Evolutionary conservation across 371 early-diverging fungal genomes (phyloP).

Genomic region (Amoeboaphelidium protococcarum): DNA sequence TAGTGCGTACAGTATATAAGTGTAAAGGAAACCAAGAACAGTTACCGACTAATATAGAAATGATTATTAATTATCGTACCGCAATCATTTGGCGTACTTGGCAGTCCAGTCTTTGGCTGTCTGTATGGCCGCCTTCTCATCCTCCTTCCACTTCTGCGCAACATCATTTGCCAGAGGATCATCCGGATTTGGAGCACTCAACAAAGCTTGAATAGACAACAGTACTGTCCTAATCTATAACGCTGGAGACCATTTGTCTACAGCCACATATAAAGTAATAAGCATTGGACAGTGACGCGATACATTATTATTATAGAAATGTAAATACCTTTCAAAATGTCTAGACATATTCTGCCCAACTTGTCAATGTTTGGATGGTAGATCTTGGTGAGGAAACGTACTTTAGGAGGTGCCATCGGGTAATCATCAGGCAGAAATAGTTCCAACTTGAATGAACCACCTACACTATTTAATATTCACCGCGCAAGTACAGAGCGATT

Average conservation of each 20-base stretch:
- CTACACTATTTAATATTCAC: conserved; percentile 13
- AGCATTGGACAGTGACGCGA: not conserved
- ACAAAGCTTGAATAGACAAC: conserved; percentile 89
- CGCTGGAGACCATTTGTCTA: conserved; percentile 97
- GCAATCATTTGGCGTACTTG: conserved; percentile 16
- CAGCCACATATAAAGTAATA: not conserved
- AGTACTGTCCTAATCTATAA: conserved; percentile 91
- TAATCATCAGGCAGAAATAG: conserved; percentile 92
- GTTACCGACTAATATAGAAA: too few relatives aligned
- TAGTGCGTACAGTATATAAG: too few relatives aligned
- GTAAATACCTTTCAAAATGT: conserved; percentile 80
- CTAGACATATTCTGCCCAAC: conserved; percentile 92
- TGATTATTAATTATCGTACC: too few relatives aligned
- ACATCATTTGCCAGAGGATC: conserved; percentile 95
- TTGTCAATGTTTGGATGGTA: conserved; percentile 99
- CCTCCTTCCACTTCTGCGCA: conserved; percentile 94
- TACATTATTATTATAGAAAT: not conserved
- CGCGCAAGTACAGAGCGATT: not conserved
- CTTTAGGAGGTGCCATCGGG: conserved; percentile 95
- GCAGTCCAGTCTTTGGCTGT: conserved; percentile 40
- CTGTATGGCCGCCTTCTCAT: conserved; percentile 68
- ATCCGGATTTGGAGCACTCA: conserved; percentile 27
- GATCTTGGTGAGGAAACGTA: conserved; percentile 91
- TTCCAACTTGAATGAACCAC: conserved; percentile 85
- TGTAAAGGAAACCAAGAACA: not conserved